A percentile compares a stretch with the other conserved stretches of the same genome.
Evolutionary conservation across 2,329 filamentous ascomycete species (phyloP).

Genomic region (Coleophoma crateriformis): DNA sequence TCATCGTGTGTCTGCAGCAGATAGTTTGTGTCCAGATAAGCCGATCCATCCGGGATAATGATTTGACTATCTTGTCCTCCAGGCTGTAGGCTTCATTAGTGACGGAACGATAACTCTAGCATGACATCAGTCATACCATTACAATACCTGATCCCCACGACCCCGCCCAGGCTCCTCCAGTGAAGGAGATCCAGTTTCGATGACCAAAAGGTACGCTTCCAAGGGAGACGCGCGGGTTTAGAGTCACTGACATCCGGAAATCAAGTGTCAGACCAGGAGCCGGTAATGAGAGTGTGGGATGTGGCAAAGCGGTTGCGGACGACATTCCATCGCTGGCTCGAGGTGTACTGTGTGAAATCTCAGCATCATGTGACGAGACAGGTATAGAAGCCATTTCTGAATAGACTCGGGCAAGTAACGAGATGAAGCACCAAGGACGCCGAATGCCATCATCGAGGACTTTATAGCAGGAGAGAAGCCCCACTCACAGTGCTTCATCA

Average conservation of each 20-base stretch:
- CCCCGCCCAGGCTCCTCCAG: constrained; percentile 40
- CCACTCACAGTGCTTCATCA: too few species aligned
- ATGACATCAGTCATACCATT: constrained; percentile 19
- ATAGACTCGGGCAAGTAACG: not conserved
- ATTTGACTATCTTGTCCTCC: constrained; percentile 32
- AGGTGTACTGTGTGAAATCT: constrained; percentile 9
- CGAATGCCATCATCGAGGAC: too few species aligned
- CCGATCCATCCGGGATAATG: constrained; percentile 22
- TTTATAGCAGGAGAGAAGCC: too few species aligned
- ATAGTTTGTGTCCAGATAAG: constrained; percentile 40
- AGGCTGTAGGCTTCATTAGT: constrained; percentile 14
- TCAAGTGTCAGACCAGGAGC: constrained; percentile 42
- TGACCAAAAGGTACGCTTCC: constrained; percentile 34
- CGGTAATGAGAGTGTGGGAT: constrained; percentile 37
- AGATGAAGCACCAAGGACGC: too few species aligned
- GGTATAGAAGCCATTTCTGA: not conserved
- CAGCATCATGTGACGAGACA: not conserved
- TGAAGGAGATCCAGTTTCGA: constrained; percentile 44
- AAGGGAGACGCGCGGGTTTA: constrained; percentile 37
- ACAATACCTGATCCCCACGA: constrained; percentile 43
- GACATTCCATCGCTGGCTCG: constrained; percentile 6
- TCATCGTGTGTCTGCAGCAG: constrained; percentile 42
- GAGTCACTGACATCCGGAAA: constrained; percentile 42
- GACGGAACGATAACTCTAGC: not conserved
- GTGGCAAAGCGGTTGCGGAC: constrained; percentile 15